phyloP scores from a whole-genome alignment of 2,329 filamentous ascomycete genomes.

The Akanthomyces lecanii region DNA sequence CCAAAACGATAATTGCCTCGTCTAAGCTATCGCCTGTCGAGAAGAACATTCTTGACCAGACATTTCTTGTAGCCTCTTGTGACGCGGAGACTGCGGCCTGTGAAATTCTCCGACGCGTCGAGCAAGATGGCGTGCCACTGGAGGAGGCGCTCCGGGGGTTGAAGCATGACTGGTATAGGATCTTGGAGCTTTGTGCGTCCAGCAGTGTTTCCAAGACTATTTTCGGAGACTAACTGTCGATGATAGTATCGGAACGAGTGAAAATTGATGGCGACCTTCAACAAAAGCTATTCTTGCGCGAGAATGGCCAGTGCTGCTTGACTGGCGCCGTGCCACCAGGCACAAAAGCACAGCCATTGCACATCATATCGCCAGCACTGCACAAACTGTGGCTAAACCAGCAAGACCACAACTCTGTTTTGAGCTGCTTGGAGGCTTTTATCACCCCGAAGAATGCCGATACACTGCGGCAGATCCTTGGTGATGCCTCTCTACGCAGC shows the following conservation, averaged over 20 bases:
- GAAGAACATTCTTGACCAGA: neutral
- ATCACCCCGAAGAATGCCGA: neutral
- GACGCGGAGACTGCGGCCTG: neutral
- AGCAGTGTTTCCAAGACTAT: fast-evolving
- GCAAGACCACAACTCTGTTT: neutral
- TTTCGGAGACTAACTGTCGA: neutral
- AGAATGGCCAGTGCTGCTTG: neutral
- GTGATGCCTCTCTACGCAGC: neutral
- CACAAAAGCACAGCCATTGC: neutral
- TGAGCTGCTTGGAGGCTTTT: neutral
- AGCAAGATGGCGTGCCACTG: neutral
- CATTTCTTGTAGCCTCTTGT: neutral
- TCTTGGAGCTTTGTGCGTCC: neutral
- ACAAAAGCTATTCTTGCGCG: neutral
- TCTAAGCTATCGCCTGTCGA: slow-evolving; percentile 7
- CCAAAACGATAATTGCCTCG: neutral
- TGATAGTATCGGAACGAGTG: neutral
- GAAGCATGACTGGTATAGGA: slow-evolving; percentile 6
- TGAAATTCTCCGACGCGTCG: slow-evolving; percentile 1
- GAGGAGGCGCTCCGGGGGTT: slow-evolving; percentile 5
- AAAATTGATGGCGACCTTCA: neutral
- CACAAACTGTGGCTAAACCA: neutral
- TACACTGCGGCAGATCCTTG: neutral
- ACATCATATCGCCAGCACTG: neutral
- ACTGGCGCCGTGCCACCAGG: neutral